Percentiles rank a stretch among this genome's conserved stretches.
Evolutionary conservation across 2,329 filamentous ascomycete genomes (phyloP).

Genomic region (Teratosphaeria gauchensis): DNA sequence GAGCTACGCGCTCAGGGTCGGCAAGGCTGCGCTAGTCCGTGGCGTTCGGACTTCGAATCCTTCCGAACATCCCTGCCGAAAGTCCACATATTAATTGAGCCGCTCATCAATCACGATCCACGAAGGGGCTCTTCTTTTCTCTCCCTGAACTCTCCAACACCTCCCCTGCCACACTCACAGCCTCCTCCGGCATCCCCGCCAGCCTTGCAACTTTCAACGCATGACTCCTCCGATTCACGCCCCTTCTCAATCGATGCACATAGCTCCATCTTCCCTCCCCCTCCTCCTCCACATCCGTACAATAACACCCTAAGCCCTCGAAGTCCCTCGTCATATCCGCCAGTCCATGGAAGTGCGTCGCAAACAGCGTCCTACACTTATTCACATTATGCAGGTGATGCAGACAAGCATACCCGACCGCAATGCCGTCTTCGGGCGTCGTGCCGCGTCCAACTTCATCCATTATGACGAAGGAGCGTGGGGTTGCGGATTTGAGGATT

Average conservation of each 20-base stretch:
- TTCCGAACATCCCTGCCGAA: too few relatives aligned
- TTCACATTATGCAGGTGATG: slow-evolving; percentile 74
- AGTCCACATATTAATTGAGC: too few relatives aligned
- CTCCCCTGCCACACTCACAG: slow-evolving; percentile 56
- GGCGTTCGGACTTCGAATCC: too few relatives aligned
- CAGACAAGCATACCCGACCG: slow-evolving; percentile 80
- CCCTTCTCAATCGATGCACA: slow-evolving; percentile 69
- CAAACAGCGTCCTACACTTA: slow-evolving; percentile 73
- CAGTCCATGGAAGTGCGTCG: slow-evolving; percentile 85
- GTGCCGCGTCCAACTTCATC: slow-evolving; percentile 94
- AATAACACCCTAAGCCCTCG: slow-evolving; percentile 61
- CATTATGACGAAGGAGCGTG: slow-evolving; percentile 86
- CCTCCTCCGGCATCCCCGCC: slow-evolving; percentile 65
- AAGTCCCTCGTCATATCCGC: slow-evolving; percentile 62
- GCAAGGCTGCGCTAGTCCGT: too few relatives aligned
- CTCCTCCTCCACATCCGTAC: slow-evolving; percentile 79
- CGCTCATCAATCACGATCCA: too few relatives aligned
- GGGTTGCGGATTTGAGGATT: slow-evolving; percentile 77
- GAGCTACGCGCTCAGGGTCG: too few relatives aligned
- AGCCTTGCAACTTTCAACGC: slow-evolving; percentile 88
- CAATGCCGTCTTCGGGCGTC: slow-evolving; percentile 82
- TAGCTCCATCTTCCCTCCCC: slow-evolving; percentile 62
- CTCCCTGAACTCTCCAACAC: slow-evolving; percentile 35
- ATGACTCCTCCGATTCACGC: slow-evolving; percentile 79
- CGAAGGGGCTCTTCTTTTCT: background rate